Conservation (phyloP, 352 stramenopile genomes). For the Phytophthora sansomeana region DNA sequence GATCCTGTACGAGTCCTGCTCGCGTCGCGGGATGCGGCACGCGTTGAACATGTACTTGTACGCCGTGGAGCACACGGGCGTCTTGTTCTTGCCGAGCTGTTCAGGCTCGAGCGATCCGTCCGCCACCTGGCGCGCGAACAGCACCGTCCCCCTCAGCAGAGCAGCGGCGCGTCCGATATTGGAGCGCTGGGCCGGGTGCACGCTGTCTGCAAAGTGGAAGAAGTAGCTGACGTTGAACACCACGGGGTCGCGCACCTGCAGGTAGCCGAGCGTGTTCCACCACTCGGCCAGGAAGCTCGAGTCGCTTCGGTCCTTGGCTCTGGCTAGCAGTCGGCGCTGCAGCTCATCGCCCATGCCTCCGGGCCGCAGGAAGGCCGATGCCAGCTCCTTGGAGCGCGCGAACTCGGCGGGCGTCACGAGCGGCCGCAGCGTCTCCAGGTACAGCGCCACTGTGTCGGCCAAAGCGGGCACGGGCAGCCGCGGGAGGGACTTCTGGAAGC, state of each 20-base stretch:
- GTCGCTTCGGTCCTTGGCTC: slow-evolving; percentile 64
- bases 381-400: slow-evolving; percentile 67
- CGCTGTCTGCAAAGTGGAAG: slow-evolving; percentile 81
- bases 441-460: slow-evolving; percentile 89
- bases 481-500: slow-evolving; percentile 88
- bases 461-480: slow-evolving; percentile 92
- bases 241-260: slow-evolving; percentile 82
- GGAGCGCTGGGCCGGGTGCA: slow-evolving; percentile 61
- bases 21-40: slow-evolving; percentile 89
- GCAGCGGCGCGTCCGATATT: slow-evolving; percentile 81
- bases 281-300: slow-evolving; percentile 79
- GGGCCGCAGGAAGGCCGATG: slow-evolving; percentile 67
- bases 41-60: slow-evolving; percentile 98
- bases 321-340: slow-evolving; percentile 67
- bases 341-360: slow-evolving; percentile 79
- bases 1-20: slow-evolving; percentile 85
- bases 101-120: slow-evolving; percentile 89
- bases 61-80: slow-evolving; percentile 90
- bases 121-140: slow-evolving; percentile 91
- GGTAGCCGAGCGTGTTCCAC: slow-evolving; percentile 85
- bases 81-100: slow-evolving; percentile 90
- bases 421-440: slow-evolving; percentile 90
- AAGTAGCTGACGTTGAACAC: slow-evolving; percentile 94
- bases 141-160: slow-evolving; percentile 85
- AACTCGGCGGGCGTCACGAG: slow-evolving; percentile 86